Conservation (phyloP, 805 yeast genomes). For the Lipomyces starkeyi region DNA sequence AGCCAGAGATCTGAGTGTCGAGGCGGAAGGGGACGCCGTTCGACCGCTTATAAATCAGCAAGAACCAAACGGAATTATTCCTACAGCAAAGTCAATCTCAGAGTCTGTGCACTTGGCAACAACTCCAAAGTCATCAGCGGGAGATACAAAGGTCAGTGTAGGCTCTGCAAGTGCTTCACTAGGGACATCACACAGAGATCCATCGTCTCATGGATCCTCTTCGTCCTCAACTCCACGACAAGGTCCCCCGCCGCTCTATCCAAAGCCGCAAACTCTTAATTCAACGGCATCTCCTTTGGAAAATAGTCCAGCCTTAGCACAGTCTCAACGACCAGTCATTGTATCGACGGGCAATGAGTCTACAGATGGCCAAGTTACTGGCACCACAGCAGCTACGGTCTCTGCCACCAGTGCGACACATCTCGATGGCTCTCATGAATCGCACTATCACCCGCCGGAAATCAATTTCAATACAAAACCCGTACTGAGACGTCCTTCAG, state of each 20-base stretch:
- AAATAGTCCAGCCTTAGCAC: background rate
- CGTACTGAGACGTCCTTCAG: background rate
- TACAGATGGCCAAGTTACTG: background rate
- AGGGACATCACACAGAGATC: background rate
- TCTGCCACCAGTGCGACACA: background rate
- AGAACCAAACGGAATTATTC: background rate
- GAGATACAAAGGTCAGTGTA: background rate
- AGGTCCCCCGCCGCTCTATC: constrained; percentile 3
- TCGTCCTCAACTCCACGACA: background rate
- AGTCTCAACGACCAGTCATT: background rate
- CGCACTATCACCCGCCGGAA: background rate
- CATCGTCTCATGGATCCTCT: background rate
- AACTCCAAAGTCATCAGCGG: background rate
- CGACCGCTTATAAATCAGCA: background rate
- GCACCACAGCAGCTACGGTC: background rate
- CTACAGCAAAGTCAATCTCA: constrained; percentile 8
- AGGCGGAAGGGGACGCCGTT: background rate
- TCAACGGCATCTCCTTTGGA: background rate
- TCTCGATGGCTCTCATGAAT: background rate
- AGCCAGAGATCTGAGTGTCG: background rate
- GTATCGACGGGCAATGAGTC: background rate
- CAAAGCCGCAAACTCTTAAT: constrained; percentile 1
- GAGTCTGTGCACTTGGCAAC: background rate
- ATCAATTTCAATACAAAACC: constrained; percentile 1
- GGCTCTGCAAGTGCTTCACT: background rate